phyloP scores from a whole-genome alignment of 805 yeast genomes.

The Schwanniomyces occidentalis region DNA sequence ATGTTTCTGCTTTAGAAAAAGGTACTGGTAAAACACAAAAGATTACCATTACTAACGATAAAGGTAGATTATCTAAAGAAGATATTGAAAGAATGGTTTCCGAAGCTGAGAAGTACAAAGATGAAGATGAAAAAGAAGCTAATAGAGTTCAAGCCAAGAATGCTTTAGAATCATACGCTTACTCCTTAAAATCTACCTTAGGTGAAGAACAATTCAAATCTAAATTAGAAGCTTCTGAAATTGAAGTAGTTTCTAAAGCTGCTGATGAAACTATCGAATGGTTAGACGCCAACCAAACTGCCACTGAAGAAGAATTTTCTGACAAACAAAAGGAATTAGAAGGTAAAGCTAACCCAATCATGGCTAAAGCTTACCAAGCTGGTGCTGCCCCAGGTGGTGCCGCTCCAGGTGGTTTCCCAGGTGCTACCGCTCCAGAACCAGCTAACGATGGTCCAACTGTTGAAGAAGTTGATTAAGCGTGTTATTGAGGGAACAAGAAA shows the following conservation, averaged over 20 bases:
- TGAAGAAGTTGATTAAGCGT: constrained; percentile 41
- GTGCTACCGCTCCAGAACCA: constrained; percentile 31
- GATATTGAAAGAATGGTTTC: constrained; percentile 97
- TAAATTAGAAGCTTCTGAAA: constrained; percentile 41
- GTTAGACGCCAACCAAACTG: constrained; percentile 41
- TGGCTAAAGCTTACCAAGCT: constrained; percentile 34
- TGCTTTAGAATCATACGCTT: constrained; percentile 84
- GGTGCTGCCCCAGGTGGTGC: constrained; percentile 31
- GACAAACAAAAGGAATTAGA: constrained; percentile 44
- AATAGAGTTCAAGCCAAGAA: constrained; percentile 87
- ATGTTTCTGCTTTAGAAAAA: constrained; percentile 86
- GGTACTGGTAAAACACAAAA: constrained; percentile 93
- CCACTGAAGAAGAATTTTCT: constrained; percentile 40
- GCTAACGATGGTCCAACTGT: constrained; percentile 41
- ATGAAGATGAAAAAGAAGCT: constrained; percentile 83
- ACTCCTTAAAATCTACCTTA: constrained; percentile 73
- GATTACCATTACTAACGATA: constrained; percentile 89
- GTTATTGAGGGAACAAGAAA: neutral
- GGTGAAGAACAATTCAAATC: constrained; percentile 45
- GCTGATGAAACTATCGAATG: constrained; percentile 42
- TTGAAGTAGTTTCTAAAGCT: constrained; percentile 54
- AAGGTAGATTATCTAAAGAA: constrained; percentile 90
- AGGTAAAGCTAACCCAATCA: constrained; percentile 40
- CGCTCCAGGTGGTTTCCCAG: constrained; percentile 34
- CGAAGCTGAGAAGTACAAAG: constrained; percentile 94